Evolutionary conservation across 768 basidiomycete species (phyloP).

Genomic region (Amanita polypyramis): DNA sequence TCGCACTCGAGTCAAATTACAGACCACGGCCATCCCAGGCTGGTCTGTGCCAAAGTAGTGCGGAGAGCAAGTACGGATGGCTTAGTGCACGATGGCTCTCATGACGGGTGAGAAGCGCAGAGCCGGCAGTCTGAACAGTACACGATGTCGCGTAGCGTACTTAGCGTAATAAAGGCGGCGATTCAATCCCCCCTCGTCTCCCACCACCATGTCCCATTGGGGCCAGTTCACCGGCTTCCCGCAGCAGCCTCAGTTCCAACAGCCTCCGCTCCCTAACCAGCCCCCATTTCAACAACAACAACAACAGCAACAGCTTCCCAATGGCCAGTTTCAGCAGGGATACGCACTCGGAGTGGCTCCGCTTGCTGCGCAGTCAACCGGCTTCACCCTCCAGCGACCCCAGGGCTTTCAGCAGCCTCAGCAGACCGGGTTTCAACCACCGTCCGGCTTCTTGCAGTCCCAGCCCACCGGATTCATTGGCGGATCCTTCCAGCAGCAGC

Average conservation of each 20-base stretch:
- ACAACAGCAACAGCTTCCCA: slow-evolving; percentile 31
- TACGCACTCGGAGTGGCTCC: slow-evolving; percentile 22
- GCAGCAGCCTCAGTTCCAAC: slow-evolving; percentile 53
- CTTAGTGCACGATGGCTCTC: slow-evolving; percentile 12
- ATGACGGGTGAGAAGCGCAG: slow-evolving; percentile 7
- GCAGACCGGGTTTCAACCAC: slow-evolving; percentile 40
- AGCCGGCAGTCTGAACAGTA: slow-evolving; percentile 12
- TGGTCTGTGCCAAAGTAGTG: slow-evolving; percentile 10
- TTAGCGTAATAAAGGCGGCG: slow-evolving; percentile 11
- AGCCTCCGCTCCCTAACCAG: slow-evolving; percentile 39
- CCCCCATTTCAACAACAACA: slow-evolving; percentile 37
- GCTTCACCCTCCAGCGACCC: slow-evolving; percentile 32
- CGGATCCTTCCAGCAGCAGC: slow-evolving; percentile 30
- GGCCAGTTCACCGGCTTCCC: slow-evolving; percentile 27
- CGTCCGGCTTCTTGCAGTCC: slow-evolving; percentile 32
- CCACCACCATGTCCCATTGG: slow-evolving; percentile 67
- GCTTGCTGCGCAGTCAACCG: slow-evolving; percentile 56
- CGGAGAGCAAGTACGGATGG: slow-evolving; percentile 11
- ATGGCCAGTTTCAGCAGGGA: slow-evolving; percentile 25
- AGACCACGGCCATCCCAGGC: slow-evolving; percentile 2
- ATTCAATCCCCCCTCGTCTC: slow-evolving; percentile 15
- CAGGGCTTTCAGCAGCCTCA: slow-evolving; percentile 49
- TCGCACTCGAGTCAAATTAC: slow-evolving; percentile 10
- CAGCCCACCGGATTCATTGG: slow-evolving; percentile 46
- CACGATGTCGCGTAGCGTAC: neutral